Percentiles rank a stretch among this genome's conserved stretches.
Conservation (phyloP, 139 green algal species). For the Nannochloris sp. region DNA sequence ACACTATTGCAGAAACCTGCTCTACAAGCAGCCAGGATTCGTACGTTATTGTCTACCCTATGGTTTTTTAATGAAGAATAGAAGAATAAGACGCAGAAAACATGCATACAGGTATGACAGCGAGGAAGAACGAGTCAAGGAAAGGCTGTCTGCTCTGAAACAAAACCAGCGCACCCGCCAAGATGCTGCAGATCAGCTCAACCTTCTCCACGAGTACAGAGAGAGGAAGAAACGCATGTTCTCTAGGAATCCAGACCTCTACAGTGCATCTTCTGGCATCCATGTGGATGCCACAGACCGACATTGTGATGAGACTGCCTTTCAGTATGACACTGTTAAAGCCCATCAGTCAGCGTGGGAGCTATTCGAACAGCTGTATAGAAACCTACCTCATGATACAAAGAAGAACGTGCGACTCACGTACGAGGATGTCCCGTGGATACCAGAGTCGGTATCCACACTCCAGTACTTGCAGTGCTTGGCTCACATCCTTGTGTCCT, state of each 20-base stretch:
- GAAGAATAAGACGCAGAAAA: too few relatives aligned
- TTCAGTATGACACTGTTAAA: too few relatives aligned
- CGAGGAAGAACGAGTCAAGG: constrained; percentile 21
- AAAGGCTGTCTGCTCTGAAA: background rate
- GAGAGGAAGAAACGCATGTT: background rate
- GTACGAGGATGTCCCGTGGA: background rate
- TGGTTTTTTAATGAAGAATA: too few relatives aligned
- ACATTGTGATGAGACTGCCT: too few relatives aligned
- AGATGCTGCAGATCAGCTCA: background rate
- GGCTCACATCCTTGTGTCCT: background rate
- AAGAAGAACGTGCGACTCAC: background rate
- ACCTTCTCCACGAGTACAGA: constrained; percentile 4
- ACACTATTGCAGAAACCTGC: too few relatives aligned
- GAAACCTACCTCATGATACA: background rate
- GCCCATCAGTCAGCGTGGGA: too few relatives aligned
- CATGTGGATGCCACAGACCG: too few relatives aligned
- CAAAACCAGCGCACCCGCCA: background rate
- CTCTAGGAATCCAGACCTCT: too few relatives aligned
- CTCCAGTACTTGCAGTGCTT: background rate
- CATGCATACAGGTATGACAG: constrained; percentile 20
- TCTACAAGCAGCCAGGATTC: too few relatives aligned
- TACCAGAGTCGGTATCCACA: background rate
- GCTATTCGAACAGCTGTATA: too few relatives aligned
- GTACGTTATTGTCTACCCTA: too few relatives aligned
- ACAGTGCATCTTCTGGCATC: too few relatives aligned